Base-by-base conservation (phyloP, 176 grass and related monocot genomes). In the Oropetium thomaeum region DNA sequence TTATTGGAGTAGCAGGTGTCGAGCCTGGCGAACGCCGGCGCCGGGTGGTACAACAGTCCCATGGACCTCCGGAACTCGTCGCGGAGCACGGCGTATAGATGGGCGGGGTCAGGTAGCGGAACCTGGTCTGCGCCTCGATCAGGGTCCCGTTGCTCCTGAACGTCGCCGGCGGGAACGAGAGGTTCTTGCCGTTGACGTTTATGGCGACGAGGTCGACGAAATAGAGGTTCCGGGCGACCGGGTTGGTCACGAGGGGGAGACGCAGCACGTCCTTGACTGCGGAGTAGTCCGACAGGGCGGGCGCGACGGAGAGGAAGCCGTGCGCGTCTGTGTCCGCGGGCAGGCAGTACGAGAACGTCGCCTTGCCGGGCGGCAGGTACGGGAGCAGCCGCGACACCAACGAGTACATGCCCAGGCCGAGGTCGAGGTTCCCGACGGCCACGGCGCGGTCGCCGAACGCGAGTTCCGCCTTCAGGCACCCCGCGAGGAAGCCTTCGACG, bases 261-360 rank as follows among this genome's bases (percentile, higher is more conserved):
- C 74, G 76, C 35, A 19, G 37, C 37, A 70, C 42, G n/a, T 62
- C 62, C n/a, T 29, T 11, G 23, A 5, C 0, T 35, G 13, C 65
- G 13, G 65, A 68, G 25, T 68, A 68, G 8, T 38, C 22, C 2
- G 75, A 51, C 7, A 37, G 33, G 1, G 31, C 59, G 1, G 42
- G 22, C 10, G 84, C 84, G 8, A 93, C 72, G 11, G 58, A 49
- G 7, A 93, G 81, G 61, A 87, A 93, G 19, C 91, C 87, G 0
- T 53, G 77, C 16, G 17, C 35, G 71, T 30, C 71, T 5, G 49
- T 57, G 0, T 6, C 11, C 39, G 73, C 71, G 8, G 91, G 91
- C 3, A 90, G 81, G 65, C 87, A 93, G 76, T 93, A 93, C 10
- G 91, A 90, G 80, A 93, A 93, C 4, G 69, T 62, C 1, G 47